Percentiles rank a stretch among this genome's conserved stretches.
phyloP scores from a whole-genome alignment of 2,329 filamentous ascomycete genomes.

The Nemania sp. region DNA sequence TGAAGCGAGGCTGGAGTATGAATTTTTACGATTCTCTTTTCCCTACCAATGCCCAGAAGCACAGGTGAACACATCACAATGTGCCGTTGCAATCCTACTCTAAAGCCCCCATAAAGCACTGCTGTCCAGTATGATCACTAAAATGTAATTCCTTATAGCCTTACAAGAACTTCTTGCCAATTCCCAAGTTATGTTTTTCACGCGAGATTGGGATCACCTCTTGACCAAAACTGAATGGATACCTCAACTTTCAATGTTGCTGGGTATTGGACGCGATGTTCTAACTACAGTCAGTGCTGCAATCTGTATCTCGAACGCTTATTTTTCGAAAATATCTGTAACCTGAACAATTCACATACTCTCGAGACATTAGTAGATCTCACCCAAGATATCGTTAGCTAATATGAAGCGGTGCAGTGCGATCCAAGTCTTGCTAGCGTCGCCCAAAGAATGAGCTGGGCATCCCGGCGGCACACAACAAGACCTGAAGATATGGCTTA shows the following conservation, averaged over 20 bases:
- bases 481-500: constrained; percentile 15
- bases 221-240: background rate
- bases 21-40: background rate
- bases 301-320: background rate
- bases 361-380: background rate
- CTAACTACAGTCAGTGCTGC: background rate
- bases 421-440: constrained; percentile 5
- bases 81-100: too few species aligned
- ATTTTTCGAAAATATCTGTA: too few species aligned
- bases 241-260: constrained; percentile 3
- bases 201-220: background rate
- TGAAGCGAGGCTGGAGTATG: background rate
- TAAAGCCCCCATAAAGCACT: background rate
- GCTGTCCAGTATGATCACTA: background rate
- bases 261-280: constrained; percentile 3
- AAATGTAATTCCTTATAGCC: background rate
- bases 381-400: background rate
- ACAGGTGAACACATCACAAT: too few species aligned
- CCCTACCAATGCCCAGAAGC: background rate
- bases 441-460: constrained; percentile 10
- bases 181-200: background rate
- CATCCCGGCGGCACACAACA: background rate
- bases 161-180: constrained; percentile 4
- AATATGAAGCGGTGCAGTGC: background rate
- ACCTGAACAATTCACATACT: background rate